Percentiles rank a stretch among this genome's conserved stretches.
Evolutionary conservation across 2,329 filamentous ascomycete genomes (phyloP).

Genomic region (Fusarium nisikadoi): DNA sequence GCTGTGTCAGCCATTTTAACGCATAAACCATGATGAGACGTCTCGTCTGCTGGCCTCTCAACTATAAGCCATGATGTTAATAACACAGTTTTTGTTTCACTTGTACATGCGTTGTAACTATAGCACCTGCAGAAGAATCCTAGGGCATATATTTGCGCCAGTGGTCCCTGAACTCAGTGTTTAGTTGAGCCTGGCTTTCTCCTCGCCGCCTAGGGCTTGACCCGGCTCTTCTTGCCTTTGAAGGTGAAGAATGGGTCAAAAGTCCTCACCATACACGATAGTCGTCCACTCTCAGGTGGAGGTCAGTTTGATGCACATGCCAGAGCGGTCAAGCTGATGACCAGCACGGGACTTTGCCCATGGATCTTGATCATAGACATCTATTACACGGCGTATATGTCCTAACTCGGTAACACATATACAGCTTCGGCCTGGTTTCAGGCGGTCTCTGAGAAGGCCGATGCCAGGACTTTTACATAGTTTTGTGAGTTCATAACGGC

Average conservation of each 20-base stretch:
- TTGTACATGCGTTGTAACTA: neutral
- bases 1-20: neutral
- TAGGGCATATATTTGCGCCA: neutral
- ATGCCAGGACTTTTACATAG: no score
- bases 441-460: neutral
- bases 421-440: neutral
- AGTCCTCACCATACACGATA: neutral
- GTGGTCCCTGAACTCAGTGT: neutral
- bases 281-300: neutral
- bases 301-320: neutral
- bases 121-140: neutral
- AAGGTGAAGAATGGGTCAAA: neutral
- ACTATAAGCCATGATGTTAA: neutral
- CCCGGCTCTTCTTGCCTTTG: neutral
- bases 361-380: neutral
- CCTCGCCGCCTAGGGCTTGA: neutral
- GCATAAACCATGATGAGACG: neutral
- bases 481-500: no score
- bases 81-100: constrained; percentile 7
- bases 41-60: neutral
- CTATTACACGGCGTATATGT: neutral
- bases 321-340: neutral
- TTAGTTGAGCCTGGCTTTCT: neutral
- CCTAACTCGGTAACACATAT: neutral
- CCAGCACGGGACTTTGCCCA: neutral